phyloP scores from a whole-genome alignment of 2,329 filamentous ascomycete genomes.

The Hymenoscyphus albidus region DNA sequence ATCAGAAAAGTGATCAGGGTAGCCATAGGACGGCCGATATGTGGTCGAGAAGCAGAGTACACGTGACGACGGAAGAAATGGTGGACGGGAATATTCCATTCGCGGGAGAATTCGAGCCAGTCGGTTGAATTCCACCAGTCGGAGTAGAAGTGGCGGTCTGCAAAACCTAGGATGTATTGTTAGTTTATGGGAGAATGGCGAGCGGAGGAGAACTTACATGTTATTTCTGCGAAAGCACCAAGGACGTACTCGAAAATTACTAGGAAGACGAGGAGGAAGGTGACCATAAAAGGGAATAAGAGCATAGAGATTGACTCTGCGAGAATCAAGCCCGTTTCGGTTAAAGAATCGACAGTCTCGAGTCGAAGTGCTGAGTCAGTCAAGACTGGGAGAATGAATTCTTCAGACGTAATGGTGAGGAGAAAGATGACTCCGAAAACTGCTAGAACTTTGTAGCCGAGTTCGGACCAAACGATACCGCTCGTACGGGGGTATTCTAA shows the following conservation, averaged over 20 bases:
- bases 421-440: slow-evolving; percentile 97
- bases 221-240: slow-evolving; percentile 92
- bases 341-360: slow-evolving; percentile 39
- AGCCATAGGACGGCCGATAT: slow-evolving; percentile 71
- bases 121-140: slow-evolving; percentile 76
- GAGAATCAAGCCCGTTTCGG: slow-evolving; percentile 74
- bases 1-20: slow-evolving; percentile 91
- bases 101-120: slow-evolving; percentile 92
- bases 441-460: slow-evolving; percentile 80
- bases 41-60: slow-evolving; percentile 75
- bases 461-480: slow-evolving; percentile 71
- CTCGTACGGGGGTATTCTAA: slow-evolving; percentile 85
- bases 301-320: slow-evolving; percentile 87
- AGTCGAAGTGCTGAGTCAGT: slow-evolving; percentile 61
- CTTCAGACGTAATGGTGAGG: slow-evolving; percentile 83
- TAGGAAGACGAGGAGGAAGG: slow-evolving; percentile 90
- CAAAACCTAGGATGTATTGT: slow-evolving; percentile 51
- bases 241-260: slow-evolving; percentile 98
- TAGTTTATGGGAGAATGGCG: not conserved
- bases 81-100: slow-evolving; percentile 98
- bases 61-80: slow-evolving; percentile 93
- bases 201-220: slow-evolving; percentile 42
- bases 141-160: slow-evolving; percentile 87
- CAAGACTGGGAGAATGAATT: slow-evolving; percentile 91
- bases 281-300: slow-evolving; percentile 96